Base-by-base conservation (phyloP, 352 stramenopile genomes). In the Blastocystis sp. region DNA sequence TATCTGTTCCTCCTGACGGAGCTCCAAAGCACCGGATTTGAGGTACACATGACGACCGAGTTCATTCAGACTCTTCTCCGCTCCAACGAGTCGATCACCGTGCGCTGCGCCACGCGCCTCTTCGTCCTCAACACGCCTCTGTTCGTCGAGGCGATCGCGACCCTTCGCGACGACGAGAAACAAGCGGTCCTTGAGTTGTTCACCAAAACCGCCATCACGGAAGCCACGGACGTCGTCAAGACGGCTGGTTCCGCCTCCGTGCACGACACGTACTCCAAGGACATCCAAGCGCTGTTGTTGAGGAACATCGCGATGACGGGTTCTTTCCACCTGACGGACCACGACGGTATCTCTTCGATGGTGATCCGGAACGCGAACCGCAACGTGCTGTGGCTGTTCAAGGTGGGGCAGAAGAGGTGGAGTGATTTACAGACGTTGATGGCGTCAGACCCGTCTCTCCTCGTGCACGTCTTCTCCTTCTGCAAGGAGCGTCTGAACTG, bases 1-100 rank as follows among this genome's bases (percentile, higher is more conserved):
- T 77, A 60, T 41, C n/a, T 77, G 9, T 59, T n/a, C 6, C 66
- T 77, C 10, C 45, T 77, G 2, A 77, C 66, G n/a, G 66, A 55
- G 45, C 33, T 77, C 0, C 66, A 77, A 51, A 9, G 26, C 31
- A 77, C 26, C 45, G 66, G 33, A 16, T 37, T 29, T 3, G 66
- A 50, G 2, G 45, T 77, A 24, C 10, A 31, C 45, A 16, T 77
- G 21, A 77, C 66, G 24, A 1, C 66, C 29, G 26, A 45, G 24
- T 45, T 77, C n/a, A 2, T 77, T 13, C 31, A 35, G 1, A 29
- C 26, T 2, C 13, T 77, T 51, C 66, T 77, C 26, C 24, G 66
- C 50, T 16, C 50, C 21, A 9, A 77, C 12, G 35, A 77, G 12
- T 59, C 37, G 4, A 2, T 77, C 21, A 41, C 50, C 12, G n/a